phyloP scores from a whole-genome alignment of 345 rosid genomes.

The Ailanthus altissimus region DNA sequence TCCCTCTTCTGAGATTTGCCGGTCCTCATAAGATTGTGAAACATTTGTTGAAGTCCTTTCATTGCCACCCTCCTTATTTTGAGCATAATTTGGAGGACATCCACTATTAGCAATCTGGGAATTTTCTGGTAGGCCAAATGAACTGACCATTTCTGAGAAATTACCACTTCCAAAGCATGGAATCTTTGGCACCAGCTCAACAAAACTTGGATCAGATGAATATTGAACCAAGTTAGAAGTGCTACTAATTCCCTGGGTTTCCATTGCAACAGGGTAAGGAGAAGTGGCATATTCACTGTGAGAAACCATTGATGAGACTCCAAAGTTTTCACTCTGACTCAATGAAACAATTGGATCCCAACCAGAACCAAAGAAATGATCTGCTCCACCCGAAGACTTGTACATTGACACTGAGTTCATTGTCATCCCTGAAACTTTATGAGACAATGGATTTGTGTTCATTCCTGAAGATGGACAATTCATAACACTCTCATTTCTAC shows the following conservation, averaged over 20 bases:
- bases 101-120: slow-evolving; percentile 35
- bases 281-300: slow-evolving; percentile 54
- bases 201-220: slow-evolving; percentile 59
- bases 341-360: slow-evolving; percentile 74
- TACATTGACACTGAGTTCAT: slow-evolving; percentile 43
- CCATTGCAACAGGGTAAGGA: slow-evolving; percentile 53
- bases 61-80: slow-evolving; percentile 43
- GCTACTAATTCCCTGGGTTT: slow-evolving; percentile 56
- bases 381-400: slow-evolving; percentile 38
- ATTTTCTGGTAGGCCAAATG: slow-evolving; percentile 44
- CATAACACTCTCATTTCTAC: slow-evolving; percentile 42
- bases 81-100: slow-evolving; percentile 40
- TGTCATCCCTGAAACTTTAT: slow-evolving; percentile 42
- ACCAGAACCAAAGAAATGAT: slow-evolving; percentile 67
- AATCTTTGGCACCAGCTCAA: slow-evolving; percentile 53
- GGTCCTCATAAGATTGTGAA: slow-evolving; percentile 45
- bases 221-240: slow-evolving; percentile 49
- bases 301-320: slow-evolving; percentile 55
- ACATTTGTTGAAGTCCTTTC: slow-evolving; percentile 42
- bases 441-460: slow-evolving; percentile 33
- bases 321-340: slow-evolving; percentile 45
- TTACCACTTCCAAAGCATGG: slow-evolving; percentile 58
- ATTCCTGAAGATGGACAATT: slow-evolving; percentile 51
- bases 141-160: slow-evolving; percentile 58
- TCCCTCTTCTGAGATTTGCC: slow-evolving; percentile 51